These are phyloP conservation scores for Apiospora marii DNA, from an alignment of 2,329 filamentous ascomycete species.

Conservation along the genomic window DNA sequence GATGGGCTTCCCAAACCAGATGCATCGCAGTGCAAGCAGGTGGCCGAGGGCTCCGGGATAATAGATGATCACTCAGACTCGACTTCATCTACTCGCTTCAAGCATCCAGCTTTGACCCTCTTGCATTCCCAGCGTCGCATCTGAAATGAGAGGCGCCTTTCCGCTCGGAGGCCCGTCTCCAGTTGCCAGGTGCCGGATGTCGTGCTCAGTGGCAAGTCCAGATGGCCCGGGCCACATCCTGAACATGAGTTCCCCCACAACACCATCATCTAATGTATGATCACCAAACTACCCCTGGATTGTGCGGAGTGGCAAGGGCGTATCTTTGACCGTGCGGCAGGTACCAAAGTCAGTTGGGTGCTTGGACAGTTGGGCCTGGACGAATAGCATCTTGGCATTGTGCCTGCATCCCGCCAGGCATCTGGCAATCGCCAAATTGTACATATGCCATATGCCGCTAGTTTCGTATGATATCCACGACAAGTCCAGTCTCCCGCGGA, in stretches of 20 bases:
- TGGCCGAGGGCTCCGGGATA: too few species aligned
- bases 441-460: too few species aligned
- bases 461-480: too few species aligned
- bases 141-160: not conserved
- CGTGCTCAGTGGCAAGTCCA: not conserved
- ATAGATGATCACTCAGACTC: too few species aligned
- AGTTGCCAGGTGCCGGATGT: not conserved
- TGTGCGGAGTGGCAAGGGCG: too few species aligned
- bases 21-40: too few species aligned
- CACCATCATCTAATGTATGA: too few species aligned
- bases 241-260: not conserved
- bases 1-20: too few species aligned
- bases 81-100: too few species aligned
- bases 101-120: too few species aligned
- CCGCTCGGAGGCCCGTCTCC: not conserved
- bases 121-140: too few species aligned
- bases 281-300: too few species aligned
- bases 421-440: not conserved
- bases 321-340: not conserved
- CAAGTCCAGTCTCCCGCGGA: not conserved
- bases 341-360: not conserved
- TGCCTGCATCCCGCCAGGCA: not conserved
- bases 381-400: not conserved
- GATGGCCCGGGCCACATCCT: not conserved
- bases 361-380: not conserved